Evolutionary conservation across 768 basidiomycete species (phyloP), one percentile per base, ranked within the genome.

Genomic region (Cubamyces lactineus): DNA sequence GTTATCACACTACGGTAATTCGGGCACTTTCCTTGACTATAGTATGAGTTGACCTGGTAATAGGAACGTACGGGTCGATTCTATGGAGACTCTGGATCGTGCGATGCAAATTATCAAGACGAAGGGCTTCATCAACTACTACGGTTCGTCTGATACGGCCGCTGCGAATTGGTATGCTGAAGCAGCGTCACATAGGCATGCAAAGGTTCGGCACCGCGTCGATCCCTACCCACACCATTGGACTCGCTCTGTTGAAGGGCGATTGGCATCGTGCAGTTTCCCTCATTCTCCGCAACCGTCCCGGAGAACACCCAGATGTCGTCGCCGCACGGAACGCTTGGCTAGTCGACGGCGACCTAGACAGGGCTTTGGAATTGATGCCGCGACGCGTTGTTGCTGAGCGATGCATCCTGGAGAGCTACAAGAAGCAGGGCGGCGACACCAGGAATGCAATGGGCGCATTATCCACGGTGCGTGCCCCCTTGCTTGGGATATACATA

Each of bases 141-240:
- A 97, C 71, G 96, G 94, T 92, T 75, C 59, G 70, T 45, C 3
- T 21, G 21, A 1, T 28, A 39, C 26, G 0, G 13, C 24, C 9
- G 8, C 42, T 40, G 17, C 49, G 16, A 38, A 28, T 16, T 45
- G 39, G 28, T 21, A 15, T 23, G 2, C 26, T 54, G 17, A 48
- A 50, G 8, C 21, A n/a, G 39, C 5, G 46, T 49, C 13, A 9
- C 57, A 34, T 42, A 92, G 95, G 96, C 47, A 98, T 99, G 96
- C 97, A 99, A 71, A 89, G 97, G 12, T 99, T 99, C 76, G 97
- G 97, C 50, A 98, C 96, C 2, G 94, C 97, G 16, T 88, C 94
- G 34, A 88, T 98, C 41, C 95, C 96, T 4, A 98, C 97, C 0
- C 97, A 99, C 70, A 80, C 90, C 2, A 96, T 98, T 57, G 97